These are phyloP conservation scores for Capsicum rhomboideum DNA, from an alignment of 257 asterid genomes.

Conservation along the genomic window DNA sequence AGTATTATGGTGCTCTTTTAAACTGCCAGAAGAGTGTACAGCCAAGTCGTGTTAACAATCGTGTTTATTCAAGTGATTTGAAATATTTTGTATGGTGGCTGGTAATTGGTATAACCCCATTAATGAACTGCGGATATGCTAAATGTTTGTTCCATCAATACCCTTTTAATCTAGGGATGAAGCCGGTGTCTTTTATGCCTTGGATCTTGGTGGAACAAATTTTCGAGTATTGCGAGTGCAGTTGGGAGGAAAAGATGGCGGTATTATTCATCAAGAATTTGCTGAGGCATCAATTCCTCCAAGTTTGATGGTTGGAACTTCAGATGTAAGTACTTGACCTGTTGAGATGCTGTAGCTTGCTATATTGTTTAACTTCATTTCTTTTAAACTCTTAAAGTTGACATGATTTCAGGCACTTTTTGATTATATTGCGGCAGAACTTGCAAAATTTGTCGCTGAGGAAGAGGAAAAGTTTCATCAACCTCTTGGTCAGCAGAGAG, in stretches of 20 bases:
- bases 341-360: not conserved
- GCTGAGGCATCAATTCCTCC: constrained; percentile 81
- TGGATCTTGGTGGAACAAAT: constrained; percentile 97
- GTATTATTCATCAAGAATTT: constrained; percentile 71
- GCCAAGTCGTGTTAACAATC: not conserved
- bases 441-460: constrained; percentile 22
- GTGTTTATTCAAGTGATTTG: not conserved
- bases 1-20: not conserved
- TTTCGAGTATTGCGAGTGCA: constrained; percentile 90
- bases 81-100: not conserved
- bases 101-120: not conserved
- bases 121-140: not conserved
- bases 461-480: constrained; percentile 29
- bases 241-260: constrained; percentile 64
- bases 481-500: constrained; percentile 29
- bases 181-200: constrained; percentile 80
- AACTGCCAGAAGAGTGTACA: not conserved
- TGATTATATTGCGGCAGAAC: constrained; percentile 32
- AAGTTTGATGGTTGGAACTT: constrained; percentile 58
- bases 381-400: not conserved
- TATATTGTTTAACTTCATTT: not conserved
- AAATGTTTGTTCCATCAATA: not conserved
- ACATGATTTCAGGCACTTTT: constrained; percentile 30
- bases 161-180: constrained; percentile 41
- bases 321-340: constrained; percentile 20